phyloP scores from a whole-genome alignment of 2,329 filamentous ascomycete species.

The Penicillium sp. region DNA sequence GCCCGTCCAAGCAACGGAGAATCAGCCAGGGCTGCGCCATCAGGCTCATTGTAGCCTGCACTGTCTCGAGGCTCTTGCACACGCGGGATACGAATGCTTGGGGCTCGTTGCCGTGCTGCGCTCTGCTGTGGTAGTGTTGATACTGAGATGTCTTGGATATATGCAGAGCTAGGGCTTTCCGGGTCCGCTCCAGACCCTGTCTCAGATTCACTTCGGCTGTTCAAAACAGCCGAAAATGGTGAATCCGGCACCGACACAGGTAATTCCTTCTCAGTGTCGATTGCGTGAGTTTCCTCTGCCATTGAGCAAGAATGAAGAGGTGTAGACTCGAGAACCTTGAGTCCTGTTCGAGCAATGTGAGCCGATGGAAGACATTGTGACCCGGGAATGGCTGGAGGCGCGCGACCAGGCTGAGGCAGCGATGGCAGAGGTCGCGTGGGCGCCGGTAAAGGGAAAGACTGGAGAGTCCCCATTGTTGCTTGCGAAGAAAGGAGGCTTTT shows the following conservation, averaged over 20 bases:
- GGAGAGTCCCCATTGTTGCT: constrained; percentile 20
- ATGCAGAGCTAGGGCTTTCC: constrained; percentile 5
- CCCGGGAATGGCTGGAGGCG: constrained; percentile 7
- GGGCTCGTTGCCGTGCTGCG: constrained; percentile 9
- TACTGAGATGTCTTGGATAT: constrained; percentile 11
- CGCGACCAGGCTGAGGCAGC: constrained; percentile 19
- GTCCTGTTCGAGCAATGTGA: constrained; percentile 1
- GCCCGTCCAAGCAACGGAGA: constrained; percentile 18
- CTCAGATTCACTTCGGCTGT: constrained; percentile 4
- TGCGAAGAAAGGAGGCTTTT: constrained; percentile 19
- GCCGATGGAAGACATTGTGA: constrained; percentile 4
- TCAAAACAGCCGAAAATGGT: too few species aligned
- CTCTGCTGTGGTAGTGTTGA: constrained; percentile 10
- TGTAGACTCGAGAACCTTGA: constrained; percentile 3
- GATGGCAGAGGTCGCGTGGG: constrained; percentile 31
- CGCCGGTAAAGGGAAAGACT: constrained; percentile 32
- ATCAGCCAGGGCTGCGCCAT: constrained; percentile 15
- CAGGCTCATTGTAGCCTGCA: constrained; percentile 1
- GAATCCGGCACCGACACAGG: not conserved
- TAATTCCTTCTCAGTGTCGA: not conserved
- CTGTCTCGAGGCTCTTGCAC: constrained; percentile 13
- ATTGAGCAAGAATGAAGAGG: constrained; percentile 12
- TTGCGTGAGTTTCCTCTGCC: constrained; percentile 10
- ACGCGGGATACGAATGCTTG: constrained; percentile 13
- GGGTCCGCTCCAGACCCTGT: constrained; percentile 6